Evolutionary conservation across 116 monocot species (phyloP).

Genomic region (Trichopus zeylanicus): DNA sequence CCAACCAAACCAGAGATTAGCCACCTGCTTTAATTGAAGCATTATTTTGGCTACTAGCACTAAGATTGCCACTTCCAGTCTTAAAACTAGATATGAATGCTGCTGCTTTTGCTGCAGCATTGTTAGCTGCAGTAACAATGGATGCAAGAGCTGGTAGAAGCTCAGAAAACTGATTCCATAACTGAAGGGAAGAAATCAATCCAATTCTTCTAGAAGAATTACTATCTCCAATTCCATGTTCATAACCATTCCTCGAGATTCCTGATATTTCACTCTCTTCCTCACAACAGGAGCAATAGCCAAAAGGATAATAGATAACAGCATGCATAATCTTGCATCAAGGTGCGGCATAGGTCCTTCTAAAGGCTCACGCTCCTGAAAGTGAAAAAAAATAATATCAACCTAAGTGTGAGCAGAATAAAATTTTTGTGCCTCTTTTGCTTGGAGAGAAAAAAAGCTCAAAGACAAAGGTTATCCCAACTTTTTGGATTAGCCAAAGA

Average conservation of each 20-base stretch:
- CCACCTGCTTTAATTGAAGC: conserved; percentile 66
- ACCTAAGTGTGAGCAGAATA: neutral
- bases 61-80: conserved; percentile 27
- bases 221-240: conserved; percentile 20
- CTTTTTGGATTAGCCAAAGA: conserved; percentile 76
- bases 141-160: conserved; percentile 71
- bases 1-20: too few relatives aligned
- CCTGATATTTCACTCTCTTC: conserved; percentile 25
- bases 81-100: conserved; percentile 49
- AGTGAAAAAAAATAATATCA: conserved; percentile 3
- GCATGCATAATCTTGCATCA: conserved; percentile 76
- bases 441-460: neutral
- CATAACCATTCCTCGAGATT: neutral
- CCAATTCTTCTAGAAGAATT: conserved; percentile 58
- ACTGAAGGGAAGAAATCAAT: conserved; percentile 69
- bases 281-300: conserved; percentile 50
- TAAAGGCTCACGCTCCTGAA: conserved; percentile 60
- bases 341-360: conserved; percentile 87
- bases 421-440: neutral
- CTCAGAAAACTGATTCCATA: conserved; percentile 49
- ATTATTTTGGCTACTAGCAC: conserved; percentile 15
- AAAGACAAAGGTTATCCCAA: conserved; percentile 29
- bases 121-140: conserved; percentile 58
- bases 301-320: conserved; percentile 70
- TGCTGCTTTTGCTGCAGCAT: conserved; percentile 83